phyloP scores from a whole-genome alignment of 2,329 filamentous ascomycete genomes.

The Cladosporium sphaerospermum region DNA sequence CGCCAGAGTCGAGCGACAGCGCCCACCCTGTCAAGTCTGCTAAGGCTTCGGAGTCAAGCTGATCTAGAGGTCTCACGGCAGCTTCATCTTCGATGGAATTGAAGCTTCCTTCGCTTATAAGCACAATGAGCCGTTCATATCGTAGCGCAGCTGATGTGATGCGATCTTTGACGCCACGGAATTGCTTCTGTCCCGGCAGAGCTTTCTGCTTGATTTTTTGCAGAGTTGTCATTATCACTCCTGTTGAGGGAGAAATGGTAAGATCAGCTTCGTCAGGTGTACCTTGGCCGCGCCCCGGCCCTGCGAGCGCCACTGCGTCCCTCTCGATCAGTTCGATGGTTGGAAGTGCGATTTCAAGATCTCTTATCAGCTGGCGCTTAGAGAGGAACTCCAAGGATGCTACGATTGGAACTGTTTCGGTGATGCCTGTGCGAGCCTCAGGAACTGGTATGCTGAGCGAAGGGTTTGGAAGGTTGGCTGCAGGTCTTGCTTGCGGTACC shows the following conservation, averaged over 20 bases:
- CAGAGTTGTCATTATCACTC: slow-evolving; percentile 64
- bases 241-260: slow-evolving; percentile 61
- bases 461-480: background rate
- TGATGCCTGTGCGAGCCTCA: slow-evolving; percentile 8
- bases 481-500: slow-evolving; percentile 4
- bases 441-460: slow-evolving; percentile 10
- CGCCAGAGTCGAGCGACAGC: slow-evolving; percentile 32
- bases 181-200: slow-evolving; percentile 53
- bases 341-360: slow-evolving; percentile 46
- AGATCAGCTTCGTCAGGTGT: slow-evolving; percentile 60
- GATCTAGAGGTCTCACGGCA: slow-evolving; percentile 19
- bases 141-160: slow-evolving; percentile 49
- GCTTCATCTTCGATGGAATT: background rate
- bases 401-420: slow-evolving; percentile 40
- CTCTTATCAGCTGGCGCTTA: slow-evolving; percentile 44
- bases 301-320: slow-evolving; percentile 31
- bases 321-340: slow-evolving; percentile 53
- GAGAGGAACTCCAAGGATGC: slow-evolving; percentile 44
- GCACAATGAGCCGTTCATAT: slow-evolving; percentile 62
- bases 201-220: slow-evolving; percentile 66
- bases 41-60: slow-evolving; percentile 28
- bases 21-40: slow-evolving; percentile 40
- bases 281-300: background rate
- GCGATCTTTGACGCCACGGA: slow-evolving; percentile 47
- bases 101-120: slow-evolving; percentile 50